Conservation (phyloP, 352 stramenopile species). For the Phytophthora sp. region DNA sequence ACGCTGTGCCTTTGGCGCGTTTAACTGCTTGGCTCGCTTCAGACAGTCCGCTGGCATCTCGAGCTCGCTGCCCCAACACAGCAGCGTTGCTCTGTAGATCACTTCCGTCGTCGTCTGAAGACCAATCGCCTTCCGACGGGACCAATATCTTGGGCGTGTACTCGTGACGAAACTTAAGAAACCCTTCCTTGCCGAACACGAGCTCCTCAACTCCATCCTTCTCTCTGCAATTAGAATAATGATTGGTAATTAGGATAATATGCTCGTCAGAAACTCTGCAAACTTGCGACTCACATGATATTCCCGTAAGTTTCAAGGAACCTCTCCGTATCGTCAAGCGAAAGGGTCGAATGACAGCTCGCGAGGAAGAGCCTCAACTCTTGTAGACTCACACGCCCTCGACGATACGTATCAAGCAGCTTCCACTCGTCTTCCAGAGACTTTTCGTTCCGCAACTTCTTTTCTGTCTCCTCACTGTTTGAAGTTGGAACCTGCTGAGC, state of each 20-base stretch:
- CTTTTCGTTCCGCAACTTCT: slow-evolving; percentile 34
- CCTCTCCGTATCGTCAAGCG: slow-evolving; percentile 48
- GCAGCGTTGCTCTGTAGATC: slow-evolving; percentile 11
- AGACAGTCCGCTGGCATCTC: not conserved
- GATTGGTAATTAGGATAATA: not conserved
- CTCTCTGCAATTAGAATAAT: slow-evolving; percentile 16
- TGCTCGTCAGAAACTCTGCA: not conserved
- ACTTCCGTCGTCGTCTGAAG: slow-evolving; percentile 43
- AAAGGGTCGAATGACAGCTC: slow-evolving; percentile 52
- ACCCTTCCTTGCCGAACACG: slow-evolving; percentile 51
- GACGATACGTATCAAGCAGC: slow-evolving; percentile 58
- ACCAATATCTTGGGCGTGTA: slow-evolving; percentile 46
- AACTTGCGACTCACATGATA: slow-evolving; percentile 22
- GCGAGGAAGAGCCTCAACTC: slow-evolving; percentile 56
- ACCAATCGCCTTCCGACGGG: slow-evolving; percentile 38
- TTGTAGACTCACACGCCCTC: slow-evolving; percentile 43
- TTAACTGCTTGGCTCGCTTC: not conserved
- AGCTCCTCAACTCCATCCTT: slow-evolving; percentile 34
- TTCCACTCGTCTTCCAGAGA: slow-evolving; percentile 63
- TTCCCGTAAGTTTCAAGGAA: slow-evolving; percentile 66
- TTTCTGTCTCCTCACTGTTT: slow-evolving; percentile 26
- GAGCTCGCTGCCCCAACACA: not conserved
- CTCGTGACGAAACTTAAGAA: slow-evolving; percentile 59
- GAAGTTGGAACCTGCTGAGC: not conserved
- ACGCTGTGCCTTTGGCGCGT: not conserved